These are phyloP conservation scores for Leccinellum rugosiceps DNA, from an alignment of 768 basidiomycete species.

Conservation along the genomic window DNA sequence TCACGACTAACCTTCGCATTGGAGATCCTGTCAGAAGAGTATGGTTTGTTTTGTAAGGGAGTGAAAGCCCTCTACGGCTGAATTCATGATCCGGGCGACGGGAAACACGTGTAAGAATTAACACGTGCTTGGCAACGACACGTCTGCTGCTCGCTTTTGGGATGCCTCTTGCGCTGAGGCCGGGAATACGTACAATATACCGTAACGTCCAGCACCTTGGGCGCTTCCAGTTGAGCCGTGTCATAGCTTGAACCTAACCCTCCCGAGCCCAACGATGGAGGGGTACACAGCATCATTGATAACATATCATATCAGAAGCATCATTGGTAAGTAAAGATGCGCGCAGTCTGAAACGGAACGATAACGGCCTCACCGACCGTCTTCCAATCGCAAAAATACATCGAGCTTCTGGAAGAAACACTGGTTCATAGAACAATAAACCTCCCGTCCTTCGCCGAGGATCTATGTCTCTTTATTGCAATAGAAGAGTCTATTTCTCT, in stretches of 20 bases:
- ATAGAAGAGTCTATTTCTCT: not conserved
- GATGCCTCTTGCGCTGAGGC: not conserved
- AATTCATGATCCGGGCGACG: not conserved
- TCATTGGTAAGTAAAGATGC: not conserved
- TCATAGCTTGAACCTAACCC: not conserved
- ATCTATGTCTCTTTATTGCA: not conserved
- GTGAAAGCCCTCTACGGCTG: not conserved
- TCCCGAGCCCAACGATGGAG: not conserved
- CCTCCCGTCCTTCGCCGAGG: not conserved
- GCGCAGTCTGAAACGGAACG: not conserved
- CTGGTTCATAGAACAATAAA: not conserved
- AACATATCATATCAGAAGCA: not conserved
- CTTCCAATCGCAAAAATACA: not conserved
- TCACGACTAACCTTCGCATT: not conserved
- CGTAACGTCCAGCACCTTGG: not conserved
- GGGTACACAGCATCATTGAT: not conserved
- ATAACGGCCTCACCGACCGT: not conserved
- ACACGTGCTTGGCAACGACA: not conserved
- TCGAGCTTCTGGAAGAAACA: not conserved
- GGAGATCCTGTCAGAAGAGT: not conserved
- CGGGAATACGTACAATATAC: not conserved
- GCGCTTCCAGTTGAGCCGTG: not conserved
- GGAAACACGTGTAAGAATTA: not conserved
- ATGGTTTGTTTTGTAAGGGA: not conserved
- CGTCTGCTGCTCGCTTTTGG: not conserved